Evolutionary conservation across 2,329 filamentous ascomycete genomes (phyloP), one percentile per base, ranked within the genome.

Genomic region (Aspergillus calidoustus): DNA sequence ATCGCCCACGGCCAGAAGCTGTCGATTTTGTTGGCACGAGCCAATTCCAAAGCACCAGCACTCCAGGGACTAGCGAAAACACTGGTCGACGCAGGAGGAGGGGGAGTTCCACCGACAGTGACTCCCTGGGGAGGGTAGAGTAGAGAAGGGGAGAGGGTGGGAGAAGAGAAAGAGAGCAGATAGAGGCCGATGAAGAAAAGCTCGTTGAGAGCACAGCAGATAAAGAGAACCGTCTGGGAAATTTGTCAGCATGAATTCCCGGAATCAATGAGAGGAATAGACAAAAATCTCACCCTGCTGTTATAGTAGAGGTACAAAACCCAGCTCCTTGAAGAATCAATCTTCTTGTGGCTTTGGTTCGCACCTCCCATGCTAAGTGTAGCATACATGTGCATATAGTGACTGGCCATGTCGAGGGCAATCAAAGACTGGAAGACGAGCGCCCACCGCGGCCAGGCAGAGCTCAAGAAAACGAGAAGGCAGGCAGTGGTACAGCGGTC

Each of bases 311-410:
- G 83, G 79, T 97, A 95, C 76, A 99, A 81, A 62, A 98, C 83
- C 87, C 89, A 92, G 82, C 92, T 97, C 76, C 93, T 84, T 75
- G 87, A 91, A 79, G 91, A 89, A 75, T 96, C 92, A 56, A 99
- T 89, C 71, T 91, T 93, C 87, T 99, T 99, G 82, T 99, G 95
- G 81, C 93, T 91, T 69, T 86, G 82, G 19, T 88, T 86, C 57
- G 87, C 85, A 57, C 92, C 92, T 57, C 91, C 92, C 87, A 97
- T 95, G 67, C 89, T 89, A 72, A 97, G 82, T 0, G 93, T 97
- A 13, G 93, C 92, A 76, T 96, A 98, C 95, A 99, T 99, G 82
- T 99, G 95, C 84, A 98, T 94, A 77, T 98, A 99, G 79, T 99
- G 95, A 76, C 93, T 97, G 30, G 95, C 91, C 67, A 99, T 85